Conservation (phyloP, 257 asterid species). For the Henckelia pumila region DNA sequence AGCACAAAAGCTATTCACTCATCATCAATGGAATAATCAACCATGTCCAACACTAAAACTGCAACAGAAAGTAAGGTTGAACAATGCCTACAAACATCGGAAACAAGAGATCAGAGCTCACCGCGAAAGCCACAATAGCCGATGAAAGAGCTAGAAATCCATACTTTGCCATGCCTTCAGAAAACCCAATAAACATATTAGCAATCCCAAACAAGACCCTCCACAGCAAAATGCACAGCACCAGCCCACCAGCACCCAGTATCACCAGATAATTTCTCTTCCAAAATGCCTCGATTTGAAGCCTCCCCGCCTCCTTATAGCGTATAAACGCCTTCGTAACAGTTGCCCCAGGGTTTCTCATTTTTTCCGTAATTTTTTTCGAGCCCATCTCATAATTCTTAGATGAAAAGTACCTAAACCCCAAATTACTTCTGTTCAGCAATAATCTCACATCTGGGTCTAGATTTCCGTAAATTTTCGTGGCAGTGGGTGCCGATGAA, state of each 20-base stretch:
- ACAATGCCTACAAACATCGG: conserved; percentile 16
- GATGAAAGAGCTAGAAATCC: conserved; percentile 92
- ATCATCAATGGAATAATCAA: conserved; percentile 13
- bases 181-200: conserved; percentile 62
- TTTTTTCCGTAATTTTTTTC: conserved; percentile 35
- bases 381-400: conserved; percentile 41
- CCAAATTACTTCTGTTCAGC: conserved; percentile 31
- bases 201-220: conserved; percentile 88
- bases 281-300: conserved; percentile 92
- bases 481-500: conserved; percentile 37
- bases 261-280: conserved; percentile 65
- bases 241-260: conserved; percentile 72
- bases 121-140: conserved; percentile 82
- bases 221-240: conserved; percentile 83
- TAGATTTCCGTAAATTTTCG: conserved; percentile 32
- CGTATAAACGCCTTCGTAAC: conserved; percentile 41
- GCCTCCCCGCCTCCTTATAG: conserved; percentile 65
- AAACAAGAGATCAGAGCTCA: conserved; percentile 39
- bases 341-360: conserved; percentile 42
- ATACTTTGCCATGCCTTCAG: conserved; percentile 97
- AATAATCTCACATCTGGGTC: conserved; percentile 30
- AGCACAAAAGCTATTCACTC: neutral
- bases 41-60: conserved; percentile 8
- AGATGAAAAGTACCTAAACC: conserved; percentile 54
- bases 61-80: conserved; percentile 7